A percentile compares a stretch with the other conserved stretches of the same genome.
These are phyloP conservation scores for Ophiostoma novo-ulmi DNA, from an alignment of 2,329 filamentous ascomycete genomes.

Conservation along the genomic window DNA sequence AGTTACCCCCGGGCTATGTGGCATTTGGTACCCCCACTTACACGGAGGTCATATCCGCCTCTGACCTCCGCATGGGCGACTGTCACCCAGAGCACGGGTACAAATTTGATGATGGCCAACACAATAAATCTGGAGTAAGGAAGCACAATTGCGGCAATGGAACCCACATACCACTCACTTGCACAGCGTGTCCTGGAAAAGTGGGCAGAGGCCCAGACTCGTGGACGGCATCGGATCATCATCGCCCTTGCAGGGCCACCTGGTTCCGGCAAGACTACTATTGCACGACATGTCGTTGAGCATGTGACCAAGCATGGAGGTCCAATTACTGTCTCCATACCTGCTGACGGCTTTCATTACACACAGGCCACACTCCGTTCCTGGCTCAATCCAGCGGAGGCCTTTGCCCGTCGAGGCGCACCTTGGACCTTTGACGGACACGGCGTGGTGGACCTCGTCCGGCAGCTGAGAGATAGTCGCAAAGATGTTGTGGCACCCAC, in stretches of 20 bases:
- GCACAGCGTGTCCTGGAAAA: slow-evolving; percentile 28
- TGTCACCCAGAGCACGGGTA: background rate
- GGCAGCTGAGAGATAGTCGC: background rate
- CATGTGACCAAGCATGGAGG: slow-evolving; percentile 25
- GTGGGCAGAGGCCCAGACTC: slow-evolving; percentile 13
- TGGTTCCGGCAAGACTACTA: slow-evolving; percentile 31
- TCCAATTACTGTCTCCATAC: slow-evolving; percentile 23
- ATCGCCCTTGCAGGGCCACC: slow-evolving; percentile 29
- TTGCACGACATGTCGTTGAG: slow-evolving; percentile 26
- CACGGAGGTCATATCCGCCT: background rate
- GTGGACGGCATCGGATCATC: slow-evolving; percentile 20
- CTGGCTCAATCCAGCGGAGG: slow-evolving; percentile 34
- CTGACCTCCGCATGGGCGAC: background rate
- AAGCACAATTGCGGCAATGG: background rate
- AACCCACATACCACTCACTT: background rate
- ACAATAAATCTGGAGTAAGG: background rate
- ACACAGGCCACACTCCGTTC: slow-evolving; percentile 8
- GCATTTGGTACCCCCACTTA: background rate
- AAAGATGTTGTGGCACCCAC: background rate
- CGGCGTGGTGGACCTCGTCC: slow-evolving; percentile 28
- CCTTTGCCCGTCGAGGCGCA: slow-evolving; percentile 33
- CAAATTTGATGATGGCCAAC: background rate
- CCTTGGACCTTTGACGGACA: slow-evolving; percentile 35
- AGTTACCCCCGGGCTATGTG: too few species aligned
- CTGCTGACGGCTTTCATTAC: background rate